These are phyloP conservation scores for Penicillium capsulatum DNA, from an alignment of 2,329 filamentous ascomycete genomes.

Conservation along the genomic window DNA sequence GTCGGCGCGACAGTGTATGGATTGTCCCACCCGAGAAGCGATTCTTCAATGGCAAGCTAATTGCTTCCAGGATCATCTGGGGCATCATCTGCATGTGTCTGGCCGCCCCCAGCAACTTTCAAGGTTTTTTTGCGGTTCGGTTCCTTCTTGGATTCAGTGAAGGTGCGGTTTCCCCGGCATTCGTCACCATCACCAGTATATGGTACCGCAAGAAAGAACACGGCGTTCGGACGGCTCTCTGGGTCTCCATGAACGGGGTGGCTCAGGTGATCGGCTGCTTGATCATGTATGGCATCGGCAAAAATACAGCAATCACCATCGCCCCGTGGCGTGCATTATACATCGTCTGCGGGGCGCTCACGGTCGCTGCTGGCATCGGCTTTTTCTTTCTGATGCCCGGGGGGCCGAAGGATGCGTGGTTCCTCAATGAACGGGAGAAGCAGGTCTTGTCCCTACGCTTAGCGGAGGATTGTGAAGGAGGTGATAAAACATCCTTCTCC, in stretches of 20 bases:
- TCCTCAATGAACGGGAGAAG: constrained; percentile 44
- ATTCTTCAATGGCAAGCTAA: neutral
- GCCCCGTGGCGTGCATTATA: constrained; percentile 49
- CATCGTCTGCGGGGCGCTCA: constrained; percentile 49
- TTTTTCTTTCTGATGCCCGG: constrained; percentile 45
- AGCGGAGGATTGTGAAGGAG: constrained; percentile 37
- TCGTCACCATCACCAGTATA: constrained; percentile 45
- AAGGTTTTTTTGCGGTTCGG: constrained; percentile 39
- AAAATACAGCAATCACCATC: constrained; percentile 39
- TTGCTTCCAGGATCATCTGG: constrained; percentile 41
- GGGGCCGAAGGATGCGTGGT: constrained; percentile 49
- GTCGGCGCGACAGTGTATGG: constrained; percentile 47
- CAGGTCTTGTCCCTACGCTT: constrained; percentile 40
- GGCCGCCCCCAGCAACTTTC: constrained; percentile 40
- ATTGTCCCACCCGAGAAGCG: neutral
- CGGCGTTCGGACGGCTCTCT: constrained; percentile 20
- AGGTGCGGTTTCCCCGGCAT: constrained; percentile 45
- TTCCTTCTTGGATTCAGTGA: constrained; percentile 46
- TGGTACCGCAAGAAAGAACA: constrained; percentile 42
- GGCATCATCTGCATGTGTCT: constrained; percentile 45
- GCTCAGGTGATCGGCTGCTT: constrained; percentile 46
- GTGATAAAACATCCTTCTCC: constrained; percentile 46
- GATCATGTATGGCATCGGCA: constrained; percentile 52
- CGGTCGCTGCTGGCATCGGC: constrained; percentile 40
- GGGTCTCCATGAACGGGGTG: constrained; percentile 47